A percentile compares a stretch with the other conserved stretches of the same genome.
These are phyloP conservation scores for Clavispora vitiphila DNA, from an alignment of 805 yeast genomes.

Conservation along the genomic window DNA sequence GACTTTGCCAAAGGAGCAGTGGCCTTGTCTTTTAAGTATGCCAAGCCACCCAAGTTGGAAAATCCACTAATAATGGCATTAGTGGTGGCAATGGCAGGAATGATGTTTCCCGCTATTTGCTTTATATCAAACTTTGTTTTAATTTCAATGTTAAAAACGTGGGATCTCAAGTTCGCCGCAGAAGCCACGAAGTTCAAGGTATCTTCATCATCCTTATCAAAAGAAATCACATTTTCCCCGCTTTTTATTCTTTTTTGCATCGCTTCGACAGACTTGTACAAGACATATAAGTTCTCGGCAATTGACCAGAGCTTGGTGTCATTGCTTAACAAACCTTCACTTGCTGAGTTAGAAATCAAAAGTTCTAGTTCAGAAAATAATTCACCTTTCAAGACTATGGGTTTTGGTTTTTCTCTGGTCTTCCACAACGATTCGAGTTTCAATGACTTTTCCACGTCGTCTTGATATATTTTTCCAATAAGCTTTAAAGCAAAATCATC, in stretches of 20 bases:
- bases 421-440: conserved; percentile 75
- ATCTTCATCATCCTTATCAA: conserved; percentile 94
- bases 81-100: conserved; percentile 97
- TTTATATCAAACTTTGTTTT: conserved; percentile 83
- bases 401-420: conserved; percentile 61
- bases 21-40: conserved; percentile 30
- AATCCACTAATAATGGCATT: conserved; percentile 94
- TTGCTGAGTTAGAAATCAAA: conserved; percentile 16
- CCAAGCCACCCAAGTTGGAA: conserved; percentile 68
- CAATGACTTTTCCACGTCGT: conserved; percentile 75
- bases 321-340: conserved; percentile 13
- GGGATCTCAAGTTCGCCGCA: conserved; percentile 73
- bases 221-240: conserved; percentile 45
- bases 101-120: conserved; percentile 95
- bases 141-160: conserved; percentile 61
- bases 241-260: conserved; percentile 45
- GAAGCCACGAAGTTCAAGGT: conserved; percentile 85
- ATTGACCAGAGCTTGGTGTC: conserved; percentile 56
- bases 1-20: conserved; percentile 26
- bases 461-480: conserved; percentile 54
- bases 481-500: conserved; percentile 35
- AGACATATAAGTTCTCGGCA: conserved; percentile 57
- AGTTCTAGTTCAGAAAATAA: conserved; percentile 11
- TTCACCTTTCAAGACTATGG: conserved; percentile 38
- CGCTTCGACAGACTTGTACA: conserved; percentile 42